Conservation (phyloP, 768 basidiomycete species). For the Leccinum olivaceopallidum region DNA sequence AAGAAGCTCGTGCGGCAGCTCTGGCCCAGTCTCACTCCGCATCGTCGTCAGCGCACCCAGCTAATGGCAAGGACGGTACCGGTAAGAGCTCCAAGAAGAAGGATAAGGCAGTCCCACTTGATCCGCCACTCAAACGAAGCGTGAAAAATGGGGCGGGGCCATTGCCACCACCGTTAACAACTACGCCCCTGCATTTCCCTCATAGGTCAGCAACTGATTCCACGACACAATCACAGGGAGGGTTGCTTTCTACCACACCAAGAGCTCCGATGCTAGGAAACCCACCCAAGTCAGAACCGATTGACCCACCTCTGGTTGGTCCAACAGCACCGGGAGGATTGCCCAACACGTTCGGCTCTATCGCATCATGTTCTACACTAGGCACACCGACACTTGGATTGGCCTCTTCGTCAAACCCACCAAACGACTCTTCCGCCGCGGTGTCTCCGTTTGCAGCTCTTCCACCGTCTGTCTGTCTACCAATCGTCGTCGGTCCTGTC, state of each 20-base stretch:
- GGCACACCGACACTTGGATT: constrained; percentile 10
- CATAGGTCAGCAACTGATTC: constrained; percentile 20
- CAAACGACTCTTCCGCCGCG: constrained; percentile 21
- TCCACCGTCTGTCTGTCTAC: constrained; percentile 56
- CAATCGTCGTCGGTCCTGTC: constrained; percentile 75
- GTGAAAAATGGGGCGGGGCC: constrained; percentile 61
- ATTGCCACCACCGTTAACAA: constrained; percentile 69
- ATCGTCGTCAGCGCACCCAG: constrained; percentile 16
- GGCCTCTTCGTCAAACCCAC: constrained; percentile 13
- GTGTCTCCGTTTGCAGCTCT: constrained; percentile 32
- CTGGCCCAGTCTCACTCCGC: constrained; percentile 32
- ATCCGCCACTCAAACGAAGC: constrained; percentile 70
- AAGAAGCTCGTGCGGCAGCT: constrained; percentile 52
- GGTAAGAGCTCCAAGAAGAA: constrained; percentile 50
- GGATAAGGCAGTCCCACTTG: constrained; percentile 51
- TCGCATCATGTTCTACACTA: constrained; percentile 7
- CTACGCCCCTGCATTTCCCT: constrained; percentile 58
- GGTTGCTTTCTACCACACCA: constrained; percentile 8
- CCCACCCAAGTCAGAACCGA: constrained; percentile 7
- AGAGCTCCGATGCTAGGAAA: not conserved
- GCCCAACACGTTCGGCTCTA: not conserved
- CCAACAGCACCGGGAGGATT: constrained; percentile 2
- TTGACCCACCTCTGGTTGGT: constrained; percentile 4
- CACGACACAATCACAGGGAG: constrained; percentile 6
- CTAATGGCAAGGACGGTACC: constrained; percentile 37